These are phyloP conservation scores for Geotrichum macrosporum DNA, from an alignment of 1,139 yeast species.

Conservation along the genomic window DNA sequence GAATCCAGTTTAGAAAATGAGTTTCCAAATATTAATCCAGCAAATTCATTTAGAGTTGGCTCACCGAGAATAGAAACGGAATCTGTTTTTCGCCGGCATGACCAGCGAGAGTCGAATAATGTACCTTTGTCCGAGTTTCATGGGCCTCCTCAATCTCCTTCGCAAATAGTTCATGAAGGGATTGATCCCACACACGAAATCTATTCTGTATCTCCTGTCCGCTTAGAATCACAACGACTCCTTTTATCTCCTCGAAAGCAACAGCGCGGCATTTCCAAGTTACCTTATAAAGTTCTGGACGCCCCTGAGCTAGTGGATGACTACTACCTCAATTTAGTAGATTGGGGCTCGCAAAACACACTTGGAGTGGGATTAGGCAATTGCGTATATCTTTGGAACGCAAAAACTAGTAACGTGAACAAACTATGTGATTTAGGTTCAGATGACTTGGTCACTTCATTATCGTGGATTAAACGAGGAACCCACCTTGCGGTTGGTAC, in stretches of 20 bases:
- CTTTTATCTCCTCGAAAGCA: constrained; percentile 78
- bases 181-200: constrained; percentile 64
- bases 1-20: background rate
- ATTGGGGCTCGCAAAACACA: constrained; percentile 91
- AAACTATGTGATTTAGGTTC: constrained; percentile 67
- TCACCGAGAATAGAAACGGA: background rate
- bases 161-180: background rate
- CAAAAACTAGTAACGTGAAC: constrained; percentile 79
- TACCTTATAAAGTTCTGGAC: constrained; percentile 89
- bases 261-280: constrained; percentile 71
- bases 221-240: constrained; percentile 79
- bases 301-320: constrained; percentile 97
- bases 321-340: constrained; percentile 83
- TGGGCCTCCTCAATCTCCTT: background rate
- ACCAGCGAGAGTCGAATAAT: background rate
- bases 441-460: constrained; percentile 68
- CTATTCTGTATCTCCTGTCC: constrained; percentile 79
- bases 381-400: constrained; percentile 88
- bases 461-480: constrained; percentile 81
- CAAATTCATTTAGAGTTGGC: background rate
- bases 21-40: background rate
- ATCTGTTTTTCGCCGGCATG: background rate
- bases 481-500: constrained; percentile 94
- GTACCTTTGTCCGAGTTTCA: background rate
- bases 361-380: constrained; percentile 89